Percentiles rank a stretch among this genome's conserved stretches.
Evolutionary conservation across 228 moss, liverwort and hornwort genomes (phyloP).

Genomic region (Sphagnum magellanicum): DNA sequence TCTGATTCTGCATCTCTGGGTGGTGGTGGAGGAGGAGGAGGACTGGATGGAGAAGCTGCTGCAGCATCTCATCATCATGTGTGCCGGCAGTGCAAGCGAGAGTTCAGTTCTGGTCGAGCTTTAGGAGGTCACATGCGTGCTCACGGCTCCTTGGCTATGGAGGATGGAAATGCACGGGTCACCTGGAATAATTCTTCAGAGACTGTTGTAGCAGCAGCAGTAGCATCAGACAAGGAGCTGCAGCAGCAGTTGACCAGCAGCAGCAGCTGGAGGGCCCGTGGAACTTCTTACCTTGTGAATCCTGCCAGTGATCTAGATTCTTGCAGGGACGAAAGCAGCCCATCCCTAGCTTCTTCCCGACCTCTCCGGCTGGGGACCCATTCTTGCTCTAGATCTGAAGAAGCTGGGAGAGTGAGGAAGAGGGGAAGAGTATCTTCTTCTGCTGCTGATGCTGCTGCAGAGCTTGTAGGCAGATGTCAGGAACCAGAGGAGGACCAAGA

Average conservation of each 20-base stretch:
- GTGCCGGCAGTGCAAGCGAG: slow-evolving; percentile 43
- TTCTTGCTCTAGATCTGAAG: slow-evolving; percentile 9
- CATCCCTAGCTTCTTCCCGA: slow-evolving; percentile 18
- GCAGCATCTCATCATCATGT: not conserved
- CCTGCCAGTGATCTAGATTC: slow-evolving; percentile 19
- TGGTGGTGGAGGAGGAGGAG: no score
- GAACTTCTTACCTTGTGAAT: slow-evolving; percentile 7
- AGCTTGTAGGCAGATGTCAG: slow-evolving; percentile 29
- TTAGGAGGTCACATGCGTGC: slow-evolving; percentile 55
- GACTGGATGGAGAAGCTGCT: no score
- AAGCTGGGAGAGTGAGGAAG: slow-evolving; percentile 14
- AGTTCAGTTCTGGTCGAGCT: slow-evolving; percentile 39
- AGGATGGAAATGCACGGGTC: slow-evolving; percentile 5
- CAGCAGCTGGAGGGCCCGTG: slow-evolving; percentile 31
- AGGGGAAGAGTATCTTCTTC: slow-evolving; percentile 53
- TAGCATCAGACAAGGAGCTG: slow-evolving; percentile 10
- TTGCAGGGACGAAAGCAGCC: slow-evolving; percentile 24
- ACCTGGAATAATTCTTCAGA: no score
- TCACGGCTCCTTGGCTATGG: slow-evolving; percentile 27
- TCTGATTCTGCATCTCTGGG: no score
- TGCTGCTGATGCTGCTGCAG: slow-evolving; percentile 35
- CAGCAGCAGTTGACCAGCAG: slow-evolving; percentile 37
- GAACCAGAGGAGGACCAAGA: slow-evolving; percentile 22
- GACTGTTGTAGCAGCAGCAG: not conserved
- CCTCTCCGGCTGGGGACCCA: slow-evolving; percentile 44